A percentile compares a stretch with the other conserved stretches of the same genome.
Conservation (phyloP, 192 early-diverging fungal genomes). For the Jimgerdemannia flammicorona region DNA sequence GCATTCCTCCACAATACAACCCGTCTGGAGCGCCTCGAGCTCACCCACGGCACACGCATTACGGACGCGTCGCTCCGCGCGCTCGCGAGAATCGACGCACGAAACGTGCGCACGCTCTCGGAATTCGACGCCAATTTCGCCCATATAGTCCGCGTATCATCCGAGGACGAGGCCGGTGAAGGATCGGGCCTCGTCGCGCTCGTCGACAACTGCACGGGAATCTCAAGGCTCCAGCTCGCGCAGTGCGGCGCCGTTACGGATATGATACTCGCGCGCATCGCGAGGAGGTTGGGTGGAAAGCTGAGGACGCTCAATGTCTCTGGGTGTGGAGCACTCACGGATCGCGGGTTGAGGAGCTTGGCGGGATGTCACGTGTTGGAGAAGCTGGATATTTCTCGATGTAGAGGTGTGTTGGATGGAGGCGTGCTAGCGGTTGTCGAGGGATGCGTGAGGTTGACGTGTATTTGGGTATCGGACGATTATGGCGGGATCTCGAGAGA, state of each 20-base stretch:
- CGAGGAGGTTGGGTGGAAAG: not conserved
- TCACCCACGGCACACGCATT: not conserved
- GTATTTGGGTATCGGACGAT: not conserved
- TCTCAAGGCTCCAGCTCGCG: not conserved
- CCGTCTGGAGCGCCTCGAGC: not conserved
- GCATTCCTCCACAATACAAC: conserved; percentile 1
- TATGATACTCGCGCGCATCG: not conserved
- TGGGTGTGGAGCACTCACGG: not conserved
- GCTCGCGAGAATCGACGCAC: not conserved
- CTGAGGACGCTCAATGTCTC: not conserved
- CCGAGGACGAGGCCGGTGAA: not conserved
- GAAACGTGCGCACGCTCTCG: not conserved
- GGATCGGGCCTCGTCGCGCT: not conserved
- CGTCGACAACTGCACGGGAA: not conserved
- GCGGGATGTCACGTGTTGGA: not conserved
- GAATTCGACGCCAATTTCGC: conserved; percentile 1
- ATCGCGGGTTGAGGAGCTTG: not conserved
- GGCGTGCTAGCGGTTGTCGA: not conserved
- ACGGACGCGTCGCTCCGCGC: not conserved
- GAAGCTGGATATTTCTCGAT: not conserved
- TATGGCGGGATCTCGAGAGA: not conserved
- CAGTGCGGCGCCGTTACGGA: not conserved
- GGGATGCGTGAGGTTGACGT: not conserved
- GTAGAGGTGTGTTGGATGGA: not conserved
- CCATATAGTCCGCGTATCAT: not conserved